phyloP scores from a whole-genome alignment of 2,329 filamentous ascomycete species.

The Beauveria bassiana region DNA sequence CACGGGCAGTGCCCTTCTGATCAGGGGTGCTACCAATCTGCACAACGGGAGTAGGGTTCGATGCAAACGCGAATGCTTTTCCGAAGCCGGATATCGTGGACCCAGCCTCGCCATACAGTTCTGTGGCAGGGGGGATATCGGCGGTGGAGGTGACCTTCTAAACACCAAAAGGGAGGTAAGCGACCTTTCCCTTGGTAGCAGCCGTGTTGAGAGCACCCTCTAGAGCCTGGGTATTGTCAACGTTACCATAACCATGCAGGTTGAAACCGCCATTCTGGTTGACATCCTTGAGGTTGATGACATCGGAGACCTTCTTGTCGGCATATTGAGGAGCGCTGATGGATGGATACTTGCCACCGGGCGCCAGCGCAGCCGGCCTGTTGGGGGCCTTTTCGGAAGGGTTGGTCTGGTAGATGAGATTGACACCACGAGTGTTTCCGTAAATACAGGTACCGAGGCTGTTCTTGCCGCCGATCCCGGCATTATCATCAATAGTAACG shows the following conservation, averaged over 20 bases:
- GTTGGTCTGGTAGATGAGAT: conserved; percentile 30
- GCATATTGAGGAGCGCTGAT: conserved; percentile 33
- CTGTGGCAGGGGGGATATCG: conserved; percentile 32
- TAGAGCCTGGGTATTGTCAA: conserved; percentile 53
- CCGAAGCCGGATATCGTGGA: conserved; percentile 7
- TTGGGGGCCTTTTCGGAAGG: conserved; percentile 20
- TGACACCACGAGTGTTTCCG: conserved; percentile 33
- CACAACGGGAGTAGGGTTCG: conserved; percentile 10
- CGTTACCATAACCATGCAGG: conserved; percentile 40
- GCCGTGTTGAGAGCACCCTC: conserved; percentile 48
- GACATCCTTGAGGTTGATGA: conserved; percentile 24
- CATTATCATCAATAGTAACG: conserved; percentile 7
- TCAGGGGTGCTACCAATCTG: conserved; percentile 22
- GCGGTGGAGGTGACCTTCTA: conserved; percentile 45
- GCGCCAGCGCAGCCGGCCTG: conserved; percentile 29
- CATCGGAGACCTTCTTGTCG: conserved; percentile 23
- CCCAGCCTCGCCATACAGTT: conserved; percentile 8
- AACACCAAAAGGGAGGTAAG: conserved; percentile 50
- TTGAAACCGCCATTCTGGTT: conserved; percentile 9
- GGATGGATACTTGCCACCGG: conserved; percentile 28
- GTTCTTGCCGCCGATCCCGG: conserved; percentile 11
- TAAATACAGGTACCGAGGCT: conserved; percentile 34
- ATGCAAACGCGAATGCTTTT: conserved; percentile 1
- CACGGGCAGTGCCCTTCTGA: conserved; percentile 41
- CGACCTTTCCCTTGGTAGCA: conserved; percentile 37